phyloP scores from a whole-genome alignment of 306 rosid species.

The Hippophae gyantsensis region DNA sequence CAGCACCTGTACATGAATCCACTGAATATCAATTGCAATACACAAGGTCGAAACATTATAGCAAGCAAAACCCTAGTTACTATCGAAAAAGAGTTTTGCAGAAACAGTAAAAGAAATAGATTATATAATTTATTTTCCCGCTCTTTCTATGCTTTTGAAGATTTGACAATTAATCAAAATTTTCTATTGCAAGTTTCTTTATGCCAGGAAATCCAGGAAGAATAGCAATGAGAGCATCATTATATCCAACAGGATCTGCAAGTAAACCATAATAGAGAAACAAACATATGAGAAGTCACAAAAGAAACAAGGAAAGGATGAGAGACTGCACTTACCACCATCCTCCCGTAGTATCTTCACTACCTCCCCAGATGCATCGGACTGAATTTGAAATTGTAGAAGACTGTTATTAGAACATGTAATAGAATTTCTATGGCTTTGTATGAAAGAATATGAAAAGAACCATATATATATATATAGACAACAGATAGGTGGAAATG shows the following conservation, averaged over 20 bases:
- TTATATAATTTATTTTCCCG: no score
- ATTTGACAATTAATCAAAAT: not conserved
- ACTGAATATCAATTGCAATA: no score
- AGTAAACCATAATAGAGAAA: conserved; percentile 3
- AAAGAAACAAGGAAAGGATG: not conserved
- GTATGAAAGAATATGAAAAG: not conserved
- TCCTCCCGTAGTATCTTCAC: conserved; percentile 69
- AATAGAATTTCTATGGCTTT: not conserved
- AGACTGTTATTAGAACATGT: not conserved
- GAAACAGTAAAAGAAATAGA: no score
- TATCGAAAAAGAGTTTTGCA: no score
- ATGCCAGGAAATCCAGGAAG: conserved; percentile 92
- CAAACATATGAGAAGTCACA: not conserved
- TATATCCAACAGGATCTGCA: conserved; percentile 86
- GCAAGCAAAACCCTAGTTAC: no score
- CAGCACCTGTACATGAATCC: no score
- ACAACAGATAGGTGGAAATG: not conserved
- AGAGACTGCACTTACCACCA: conserved; percentile 54
- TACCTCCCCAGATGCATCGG: conserved; percentile 75
- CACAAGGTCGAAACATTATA: no score
- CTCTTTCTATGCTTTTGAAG: no score
- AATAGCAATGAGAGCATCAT: conserved; percentile 67
- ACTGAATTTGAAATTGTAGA: conserved; percentile 32
- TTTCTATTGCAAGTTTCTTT: conserved; percentile 61
- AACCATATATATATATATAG: not conserved